These are phyloP conservation scores for Lobosporangium transversale DNA, from an alignment of 192 early-diverging fungal genomes.

Conservation along the genomic window DNA sequence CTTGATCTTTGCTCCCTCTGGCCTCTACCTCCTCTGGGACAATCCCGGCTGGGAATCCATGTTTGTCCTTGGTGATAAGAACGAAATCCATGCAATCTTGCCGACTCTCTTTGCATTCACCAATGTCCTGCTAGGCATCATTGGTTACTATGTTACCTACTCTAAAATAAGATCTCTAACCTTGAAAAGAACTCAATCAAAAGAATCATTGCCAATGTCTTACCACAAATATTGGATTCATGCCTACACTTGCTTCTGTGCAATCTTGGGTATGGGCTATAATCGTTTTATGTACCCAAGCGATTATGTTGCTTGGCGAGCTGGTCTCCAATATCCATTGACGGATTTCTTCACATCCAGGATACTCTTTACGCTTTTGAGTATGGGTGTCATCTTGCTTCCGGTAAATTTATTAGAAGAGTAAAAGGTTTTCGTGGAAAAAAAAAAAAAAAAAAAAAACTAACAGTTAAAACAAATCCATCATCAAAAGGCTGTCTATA, in stretches of 20 bases:
- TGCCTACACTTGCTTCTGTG: constrained; percentile 49
- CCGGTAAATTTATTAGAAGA: too few relatives aligned
- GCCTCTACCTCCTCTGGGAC: constrained; percentile 49
- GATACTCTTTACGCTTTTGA: constrained; percentile 33
- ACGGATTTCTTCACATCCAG: constrained; percentile 37
- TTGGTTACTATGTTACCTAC: constrained; percentile 50
- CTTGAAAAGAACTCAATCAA: background rate
- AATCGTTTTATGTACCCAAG: constrained; percentile 50
- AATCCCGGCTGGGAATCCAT: constrained; percentile 54
- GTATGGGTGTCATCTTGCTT: constrained; percentile 44
- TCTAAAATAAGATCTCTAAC: constrained; percentile 28
- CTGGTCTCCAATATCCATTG: constrained; percentile 32
- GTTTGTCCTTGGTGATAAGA: constrained; percentile 53
- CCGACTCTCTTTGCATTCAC: constrained; percentile 51
- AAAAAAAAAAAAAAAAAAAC: background rate
- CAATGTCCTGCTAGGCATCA: constrained; percentile 46
- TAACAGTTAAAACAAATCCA: background rate
- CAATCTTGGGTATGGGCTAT: constrained; percentile 48
- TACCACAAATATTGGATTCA: constrained; percentile 50
- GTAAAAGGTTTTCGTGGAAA: too few relatives aligned
- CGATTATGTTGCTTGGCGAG: constrained; percentile 43
- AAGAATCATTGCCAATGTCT: constrained; percentile 12
- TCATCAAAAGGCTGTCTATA: constrained; percentile 30
- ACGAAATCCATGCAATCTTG: constrained; percentile 46
- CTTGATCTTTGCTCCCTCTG: constrained; percentile 51